Conservation (phyloP, 129 eudicot species). For the Tagetes patula region DNA sequence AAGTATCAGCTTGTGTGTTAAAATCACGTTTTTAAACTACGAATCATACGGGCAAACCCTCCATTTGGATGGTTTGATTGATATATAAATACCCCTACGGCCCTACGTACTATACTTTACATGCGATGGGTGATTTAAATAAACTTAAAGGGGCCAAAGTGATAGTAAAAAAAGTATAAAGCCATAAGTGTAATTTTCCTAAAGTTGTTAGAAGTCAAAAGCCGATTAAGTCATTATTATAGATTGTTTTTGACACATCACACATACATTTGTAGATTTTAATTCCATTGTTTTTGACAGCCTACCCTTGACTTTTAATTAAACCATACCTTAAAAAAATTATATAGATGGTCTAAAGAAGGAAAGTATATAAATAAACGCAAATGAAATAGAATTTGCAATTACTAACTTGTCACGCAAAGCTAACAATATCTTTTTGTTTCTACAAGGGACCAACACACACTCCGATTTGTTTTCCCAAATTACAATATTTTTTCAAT, state of each 20-base stretch:
- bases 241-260: background rate
- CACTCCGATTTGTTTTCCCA: background rate
- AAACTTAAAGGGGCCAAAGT: background rate
- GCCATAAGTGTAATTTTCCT: conserved; percentile 5
- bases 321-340: background rate
- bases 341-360: background rate
- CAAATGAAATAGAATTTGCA: conserved; percentile 29
- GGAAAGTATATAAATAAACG: background rate
- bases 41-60: too few relatives aligned
- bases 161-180: background rate
- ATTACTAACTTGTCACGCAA: conserved; percentile 34
- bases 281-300: background rate
- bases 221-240: background rate
- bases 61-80: too few relatives aligned
- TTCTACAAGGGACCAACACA: conserved; percentile 28
- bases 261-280: background rate
- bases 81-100: too few relatives aligned
- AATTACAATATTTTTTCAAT: background rate
- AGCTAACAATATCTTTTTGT: conserved; percentile 26
- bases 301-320: conserved; percentile 3
- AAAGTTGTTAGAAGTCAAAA: conserved; percentile 16
- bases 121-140: background rate
- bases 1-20: too few relatives aligned
- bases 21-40: too few relatives aligned
- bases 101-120: too few relatives aligned